Percentiles rank a stretch among this genome's conserved stretches.
Evolutionary conservation across 139 green algal genomes (phyloP).

Genomic region (Microglena sp.): DNA sequence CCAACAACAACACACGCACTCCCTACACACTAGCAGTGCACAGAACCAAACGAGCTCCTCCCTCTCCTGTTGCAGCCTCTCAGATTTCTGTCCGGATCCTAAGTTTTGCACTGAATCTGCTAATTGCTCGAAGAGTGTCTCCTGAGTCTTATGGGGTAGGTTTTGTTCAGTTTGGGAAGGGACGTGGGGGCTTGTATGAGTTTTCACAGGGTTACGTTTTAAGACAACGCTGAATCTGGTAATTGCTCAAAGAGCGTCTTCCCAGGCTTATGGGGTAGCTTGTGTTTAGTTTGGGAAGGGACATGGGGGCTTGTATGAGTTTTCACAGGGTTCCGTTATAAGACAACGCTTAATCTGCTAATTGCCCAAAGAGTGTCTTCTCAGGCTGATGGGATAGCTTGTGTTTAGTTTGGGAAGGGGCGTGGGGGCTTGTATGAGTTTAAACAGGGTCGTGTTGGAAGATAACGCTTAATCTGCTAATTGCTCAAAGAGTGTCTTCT

Average conservation of each 20-base stretch:
- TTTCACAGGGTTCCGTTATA: no score
- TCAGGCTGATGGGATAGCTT: slow-evolving; percentile 19
- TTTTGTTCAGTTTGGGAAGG: no score
- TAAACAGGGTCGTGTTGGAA: no score
- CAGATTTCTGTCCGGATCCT: no score
- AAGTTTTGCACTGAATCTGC: neutral
- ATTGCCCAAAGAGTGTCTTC: neutral
- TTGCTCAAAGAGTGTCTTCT: neutral
- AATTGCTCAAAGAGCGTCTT: neutral
- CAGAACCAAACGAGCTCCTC: no score
- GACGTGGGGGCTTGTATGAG: no score
- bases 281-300: slow-evolving; percentile 4
- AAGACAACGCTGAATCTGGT: neutral
- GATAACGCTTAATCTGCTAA: neutral
- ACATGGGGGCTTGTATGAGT: neutral
- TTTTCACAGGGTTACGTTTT: no score
- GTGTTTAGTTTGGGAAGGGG: neutral
- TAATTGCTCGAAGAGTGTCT: neutral
- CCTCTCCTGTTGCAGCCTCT: no score
- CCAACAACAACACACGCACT: no score
- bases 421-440: no score
- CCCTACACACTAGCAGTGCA: no score
- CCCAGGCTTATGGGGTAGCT: slow-evolving; percentile 18
- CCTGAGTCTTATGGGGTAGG: neutral
- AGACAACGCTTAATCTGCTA: neutral